A percentile compares a stretch with the other conserved stretches of the same genome.
phyloP scores from a whole-genome alignment of 257 asterid species.

The Solanum stenotomum region DNA sequence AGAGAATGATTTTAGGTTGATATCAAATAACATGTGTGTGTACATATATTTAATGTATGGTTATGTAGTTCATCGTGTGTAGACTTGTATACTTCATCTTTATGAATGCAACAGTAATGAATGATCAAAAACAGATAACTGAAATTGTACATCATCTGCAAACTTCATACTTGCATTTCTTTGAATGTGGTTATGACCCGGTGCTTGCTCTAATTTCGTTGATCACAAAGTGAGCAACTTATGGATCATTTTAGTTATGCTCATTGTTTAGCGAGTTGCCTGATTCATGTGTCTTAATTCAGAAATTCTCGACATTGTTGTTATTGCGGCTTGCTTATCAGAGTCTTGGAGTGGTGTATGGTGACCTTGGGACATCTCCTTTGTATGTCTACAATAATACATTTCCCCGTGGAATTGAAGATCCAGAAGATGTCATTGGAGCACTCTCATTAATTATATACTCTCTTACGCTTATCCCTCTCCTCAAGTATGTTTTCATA shows the following conservation, averaged over 20 bases:
- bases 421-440: slow-evolving; percentile 79
- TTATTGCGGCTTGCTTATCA: slow-evolving; percentile 6
- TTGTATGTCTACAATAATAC: slow-evolving; percentile 92
- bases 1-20: not conserved
- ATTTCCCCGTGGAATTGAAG: slow-evolving; percentile 69
- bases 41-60: not conserved
- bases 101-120: not conserved
- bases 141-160: not conserved
- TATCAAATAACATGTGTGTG: not conserved
- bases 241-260: not conserved
- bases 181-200: not conserved
- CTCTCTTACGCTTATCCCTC: slow-evolving; percentile 91
- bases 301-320: not conserved
- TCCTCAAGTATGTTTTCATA: slow-evolving; percentile 91
- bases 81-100: not conserved
- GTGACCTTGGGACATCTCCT: slow-evolving; percentile 98
- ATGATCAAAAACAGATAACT: not conserved
- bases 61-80: not conserved
- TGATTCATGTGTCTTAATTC: not conserved
- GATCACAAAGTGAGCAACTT: not conserved
- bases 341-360: slow-evolving; percentile 95
- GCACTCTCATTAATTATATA: slow-evolving; percentile 94
- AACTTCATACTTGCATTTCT: not conserved
- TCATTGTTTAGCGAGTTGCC: not conserved
- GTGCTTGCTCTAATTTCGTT: not conserved